A percentile compares a stretch with the other conserved stretches of the same genome.
phyloP scores from a whole-genome alignment of 192 early-diverging fungal genomes.

The Thamnidium elegans region DNA sequence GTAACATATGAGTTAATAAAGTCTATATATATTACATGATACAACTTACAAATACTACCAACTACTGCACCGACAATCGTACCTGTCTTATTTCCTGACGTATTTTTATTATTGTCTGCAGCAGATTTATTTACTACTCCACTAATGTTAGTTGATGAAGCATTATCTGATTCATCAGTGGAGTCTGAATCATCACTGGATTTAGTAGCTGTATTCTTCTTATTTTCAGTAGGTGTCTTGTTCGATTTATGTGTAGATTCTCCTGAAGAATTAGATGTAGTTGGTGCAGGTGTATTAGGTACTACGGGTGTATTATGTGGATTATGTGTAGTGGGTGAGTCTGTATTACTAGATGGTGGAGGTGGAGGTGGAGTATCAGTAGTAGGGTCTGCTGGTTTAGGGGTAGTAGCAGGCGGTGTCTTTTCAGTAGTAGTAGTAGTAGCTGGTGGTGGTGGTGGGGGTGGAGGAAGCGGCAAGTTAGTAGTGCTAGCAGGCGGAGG shows the following conservation, averaged over 20 bases:
- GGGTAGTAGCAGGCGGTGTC: background rate
- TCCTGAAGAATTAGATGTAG: slow-evolving; percentile 5
- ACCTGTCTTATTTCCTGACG: slow-evolving; percentile 14
- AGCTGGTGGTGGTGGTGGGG: background rate
- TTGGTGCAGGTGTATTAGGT: slow-evolving; percentile 8
- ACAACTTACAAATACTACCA: slow-evolving; percentile 18
- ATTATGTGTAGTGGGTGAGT: too few species aligned
- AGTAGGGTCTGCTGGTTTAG: background rate
- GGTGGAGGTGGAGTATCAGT: background rate
- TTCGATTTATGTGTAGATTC: background rate
- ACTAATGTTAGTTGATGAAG: background rate
- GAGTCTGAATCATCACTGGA: background rate
- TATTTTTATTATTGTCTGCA: background rate
- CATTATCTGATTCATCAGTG: background rate
- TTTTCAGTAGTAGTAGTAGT: too few species aligned
- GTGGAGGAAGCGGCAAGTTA: background rate
- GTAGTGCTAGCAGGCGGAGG: background rate
- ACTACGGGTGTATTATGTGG: background rate
- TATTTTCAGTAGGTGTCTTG: background rate
- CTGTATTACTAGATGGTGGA: background rate
- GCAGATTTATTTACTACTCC: background rate
- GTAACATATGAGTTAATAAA: background rate
- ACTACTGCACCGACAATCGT: slow-evolving; percentile 15
- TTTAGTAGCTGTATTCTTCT: background rate
- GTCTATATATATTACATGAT: too few species aligned